Percentiles rank a stretch among this genome's conserved stretches.
These are phyloP conservation scores for Lasiodiplodia sp. DNA, from an alignment of 2,329 filamentous ascomycete species.

Conservation along the genomic window DNA sequence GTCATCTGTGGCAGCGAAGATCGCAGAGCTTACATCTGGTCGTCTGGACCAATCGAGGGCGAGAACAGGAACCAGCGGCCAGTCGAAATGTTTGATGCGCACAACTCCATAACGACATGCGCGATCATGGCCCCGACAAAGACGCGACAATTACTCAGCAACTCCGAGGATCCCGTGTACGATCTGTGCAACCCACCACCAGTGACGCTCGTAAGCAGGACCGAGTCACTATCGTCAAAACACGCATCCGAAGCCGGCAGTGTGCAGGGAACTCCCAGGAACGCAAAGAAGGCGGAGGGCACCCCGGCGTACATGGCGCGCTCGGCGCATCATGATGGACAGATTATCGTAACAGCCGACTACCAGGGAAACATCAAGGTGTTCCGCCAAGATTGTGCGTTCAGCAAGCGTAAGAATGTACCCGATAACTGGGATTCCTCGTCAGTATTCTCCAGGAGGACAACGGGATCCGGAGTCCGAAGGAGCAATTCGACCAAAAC, in stretches of 20 bases:
- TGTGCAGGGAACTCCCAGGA: conserved; percentile 42
- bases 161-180: conserved; percentile 90
- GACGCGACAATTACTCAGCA: conserved; percentile 77
- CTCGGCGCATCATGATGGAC: conserved; percentile 77
- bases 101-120: conserved; percentile 87
- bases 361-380: conserved; percentile 90
- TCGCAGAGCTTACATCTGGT: conserved; percentile 89
- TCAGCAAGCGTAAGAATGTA: conserved; percentile 70
- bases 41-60: conserved; percentile 64
- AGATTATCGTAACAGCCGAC: conserved; percentile 92
- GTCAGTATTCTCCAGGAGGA: conserved; percentile 75
- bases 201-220: conserved; percentile 77
- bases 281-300: conserved; percentile 60
- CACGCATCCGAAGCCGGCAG: conserved; percentile 53
- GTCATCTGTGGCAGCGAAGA: conserved; percentile 95
- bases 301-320: conserved; percentile 80
- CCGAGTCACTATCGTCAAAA: conserved; percentile 65
- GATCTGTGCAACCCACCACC: conserved; percentile 96
- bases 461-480: conserved; percentile 33
- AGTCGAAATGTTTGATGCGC: conserved; percentile 89
- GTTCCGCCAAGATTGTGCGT: conserved; percentile 93
- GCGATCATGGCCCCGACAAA: conserved; percentile 82
- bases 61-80: conserved; percentile 81
- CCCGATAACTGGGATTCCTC: conserved; percentile 74
- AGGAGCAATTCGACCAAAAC: conserved; percentile 62